Conservation (phyloP, 2,329 filamentous ascomycete species). For the Aspergillus hortae region DNA sequence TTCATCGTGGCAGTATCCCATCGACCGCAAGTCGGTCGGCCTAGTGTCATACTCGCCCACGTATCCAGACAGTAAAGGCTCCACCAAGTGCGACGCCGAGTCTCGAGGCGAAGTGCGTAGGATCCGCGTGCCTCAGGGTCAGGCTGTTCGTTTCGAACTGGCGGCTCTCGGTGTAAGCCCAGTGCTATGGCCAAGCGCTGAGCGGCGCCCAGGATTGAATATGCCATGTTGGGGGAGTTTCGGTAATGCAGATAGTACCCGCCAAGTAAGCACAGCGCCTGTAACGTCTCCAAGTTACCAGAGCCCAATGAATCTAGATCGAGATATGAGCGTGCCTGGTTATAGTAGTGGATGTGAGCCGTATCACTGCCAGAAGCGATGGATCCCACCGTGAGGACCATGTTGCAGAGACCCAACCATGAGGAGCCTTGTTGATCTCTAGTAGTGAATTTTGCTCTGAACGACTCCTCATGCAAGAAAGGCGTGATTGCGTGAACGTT, state of each 20-base stretch:
- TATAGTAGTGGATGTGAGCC: slow-evolving; percentile 2
- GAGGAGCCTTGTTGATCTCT: not conserved
- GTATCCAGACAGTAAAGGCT: slow-evolving; percentile 10
- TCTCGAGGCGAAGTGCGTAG: not conserved
- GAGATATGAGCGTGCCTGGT: slow-evolving; percentile 2
- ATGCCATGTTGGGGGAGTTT: slow-evolving; percentile 17
- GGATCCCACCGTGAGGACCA: slow-evolving; percentile 7
- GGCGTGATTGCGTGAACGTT: slow-evolving; percentile 5
- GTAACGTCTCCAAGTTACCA: slow-evolving; percentile 14
- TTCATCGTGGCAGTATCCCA: slow-evolving; percentile 8
- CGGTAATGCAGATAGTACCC: slow-evolving; percentile 15
- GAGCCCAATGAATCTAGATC: slow-evolving; percentile 11
- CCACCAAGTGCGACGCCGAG: slow-evolving; percentile 8
- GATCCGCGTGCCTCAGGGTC: not conserved
- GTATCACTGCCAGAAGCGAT: slow-evolving; percentile 6
- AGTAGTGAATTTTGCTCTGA: not conserved
- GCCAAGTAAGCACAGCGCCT: slow-evolving; percentile 15
- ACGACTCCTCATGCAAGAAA: slow-evolving; percentile 5
- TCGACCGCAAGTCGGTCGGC: slow-evolving; percentile 6
- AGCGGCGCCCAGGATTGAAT: slow-evolving; percentile 14
- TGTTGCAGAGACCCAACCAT: slow-evolving; percentile 6
- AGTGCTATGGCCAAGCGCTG: slow-evolving; percentile 16
- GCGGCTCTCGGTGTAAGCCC: slow-evolving; percentile 7
- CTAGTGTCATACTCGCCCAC: slow-evolving; percentile 9
- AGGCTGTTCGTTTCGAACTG: not conserved